Conservation (phyloP, 768 basidiomycete species). For the Pleurotus salmoneostramineus region DNA sequence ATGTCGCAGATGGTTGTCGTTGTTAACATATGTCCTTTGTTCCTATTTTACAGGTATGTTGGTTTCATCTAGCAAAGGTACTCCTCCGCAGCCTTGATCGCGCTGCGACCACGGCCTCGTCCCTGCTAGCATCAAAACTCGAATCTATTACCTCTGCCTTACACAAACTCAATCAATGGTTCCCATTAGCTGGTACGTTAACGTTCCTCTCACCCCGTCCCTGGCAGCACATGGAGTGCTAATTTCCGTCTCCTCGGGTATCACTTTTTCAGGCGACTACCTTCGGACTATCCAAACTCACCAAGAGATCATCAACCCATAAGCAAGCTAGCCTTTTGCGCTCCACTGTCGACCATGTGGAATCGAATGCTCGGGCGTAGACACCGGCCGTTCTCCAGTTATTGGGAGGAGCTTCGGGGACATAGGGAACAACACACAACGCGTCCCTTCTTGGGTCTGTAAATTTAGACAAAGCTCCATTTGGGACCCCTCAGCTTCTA, state of each 20-base stretch:
- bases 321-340: neutral
- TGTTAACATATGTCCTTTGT: neutral
- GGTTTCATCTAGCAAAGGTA: conserved; percentile 33
- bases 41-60: conserved; percentile 27
- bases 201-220: no score
- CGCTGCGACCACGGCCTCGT: neutral
- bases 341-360: no score
- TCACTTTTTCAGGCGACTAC: neutral
- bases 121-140: neutral
- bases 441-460: no score
- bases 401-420: no score
- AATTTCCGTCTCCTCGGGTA: no score
- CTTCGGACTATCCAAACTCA: neutral
- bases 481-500: no score
- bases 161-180: neutral
- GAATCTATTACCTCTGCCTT: neutral
- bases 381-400: no score
- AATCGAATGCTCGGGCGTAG: no score
- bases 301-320: neutral
- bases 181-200: neutral
- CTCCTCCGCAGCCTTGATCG: neutral
- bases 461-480: no score
- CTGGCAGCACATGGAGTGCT: no score
- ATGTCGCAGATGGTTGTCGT: neutral
- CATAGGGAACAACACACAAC: no score